A percentile compares a stretch with the other conserved stretches of the same genome.
phyloP scores from a whole-genome alignment of 805 yeast genomes.

The Metschnikowia reukaufii region DNA sequence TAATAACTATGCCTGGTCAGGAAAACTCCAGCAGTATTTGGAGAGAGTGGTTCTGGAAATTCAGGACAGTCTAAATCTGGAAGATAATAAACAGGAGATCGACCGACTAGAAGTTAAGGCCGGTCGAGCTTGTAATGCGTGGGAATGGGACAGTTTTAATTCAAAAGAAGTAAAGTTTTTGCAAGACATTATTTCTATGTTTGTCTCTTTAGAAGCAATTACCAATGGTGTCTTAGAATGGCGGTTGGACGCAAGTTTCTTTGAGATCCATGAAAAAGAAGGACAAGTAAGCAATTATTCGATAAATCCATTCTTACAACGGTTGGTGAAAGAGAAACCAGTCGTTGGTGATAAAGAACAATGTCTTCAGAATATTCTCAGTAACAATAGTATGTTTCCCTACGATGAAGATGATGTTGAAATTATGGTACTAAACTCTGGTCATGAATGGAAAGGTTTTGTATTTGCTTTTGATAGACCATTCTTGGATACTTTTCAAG shows the following conservation, averaged over 20 bases:
- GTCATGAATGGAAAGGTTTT: background rate
- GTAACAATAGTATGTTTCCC: background rate
- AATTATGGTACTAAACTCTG: background rate
- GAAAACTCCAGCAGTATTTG: background rate
- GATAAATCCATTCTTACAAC: background rate
- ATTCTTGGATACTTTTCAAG: background rate
- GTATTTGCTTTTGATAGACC: background rate
- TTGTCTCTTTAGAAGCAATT: background rate
- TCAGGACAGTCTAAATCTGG: background rate
- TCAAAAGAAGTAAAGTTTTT: background rate
- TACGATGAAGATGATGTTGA: background rate
- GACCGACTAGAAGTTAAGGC: background rate
- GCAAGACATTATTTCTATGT: background rate
- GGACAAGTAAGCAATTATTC: background rate
- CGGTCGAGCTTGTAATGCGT: background rate
- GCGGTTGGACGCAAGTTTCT: background rate
- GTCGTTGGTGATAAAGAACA: background rate
- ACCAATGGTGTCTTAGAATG: background rate
- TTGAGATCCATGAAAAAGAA: background rate
- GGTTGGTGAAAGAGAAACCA: background rate
- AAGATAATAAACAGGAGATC: background rate
- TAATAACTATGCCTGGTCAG: background rate
- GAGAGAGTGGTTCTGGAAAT: background rate
- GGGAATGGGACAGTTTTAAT: background rate
- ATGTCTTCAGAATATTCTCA: background rate